Conservation (phyloP, 208 protist species). For the Vickermania spadyakhi region DNA sequence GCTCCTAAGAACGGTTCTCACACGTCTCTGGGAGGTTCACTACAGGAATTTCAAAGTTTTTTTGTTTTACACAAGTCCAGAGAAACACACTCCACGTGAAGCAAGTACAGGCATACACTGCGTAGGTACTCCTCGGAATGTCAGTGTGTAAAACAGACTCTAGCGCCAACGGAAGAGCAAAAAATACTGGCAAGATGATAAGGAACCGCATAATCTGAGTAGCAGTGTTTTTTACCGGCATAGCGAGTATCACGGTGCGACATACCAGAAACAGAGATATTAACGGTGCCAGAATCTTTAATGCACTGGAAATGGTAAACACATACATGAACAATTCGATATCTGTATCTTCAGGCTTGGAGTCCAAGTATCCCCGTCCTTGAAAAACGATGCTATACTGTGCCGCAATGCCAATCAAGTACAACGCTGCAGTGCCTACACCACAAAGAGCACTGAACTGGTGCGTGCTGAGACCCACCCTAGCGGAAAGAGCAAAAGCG, state of each 20-base stretch:
- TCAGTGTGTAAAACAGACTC: too few relatives aligned
- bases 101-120: too few relatives aligned
- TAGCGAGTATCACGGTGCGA: neutral
- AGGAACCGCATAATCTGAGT: too few relatives aligned
- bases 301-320: neutral
- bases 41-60: too few relatives aligned
- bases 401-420: slow-evolving; percentile 24
- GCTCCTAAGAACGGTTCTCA: too few relatives aligned
- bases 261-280: neutral
- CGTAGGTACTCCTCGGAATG: too few relatives aligned
- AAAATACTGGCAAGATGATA: too few relatives aligned
- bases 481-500: slow-evolving; percentile 28
- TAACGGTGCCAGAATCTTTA: neutral
- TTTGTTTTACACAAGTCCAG: too few relatives aligned
- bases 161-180: too few relatives aligned
- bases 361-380: slow-evolving; percentile 17
- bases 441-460: slow-evolving; percentile 65
- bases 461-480: slow-evolving; percentile 31
- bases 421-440: slow-evolving; percentile 57
- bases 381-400: slow-evolving; percentile 45
- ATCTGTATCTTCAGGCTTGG: neutral
- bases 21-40: too few relatives aligned
- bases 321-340: neutral
- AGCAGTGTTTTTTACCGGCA: too few relatives aligned
- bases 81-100: too few relatives aligned